A percentile compares a stretch with the other conserved stretches of the same genome.
phyloP scores from a whole-genome alignment of 1,284 basidiomycete genomes.

The Binderoboletus segoi region DNA sequence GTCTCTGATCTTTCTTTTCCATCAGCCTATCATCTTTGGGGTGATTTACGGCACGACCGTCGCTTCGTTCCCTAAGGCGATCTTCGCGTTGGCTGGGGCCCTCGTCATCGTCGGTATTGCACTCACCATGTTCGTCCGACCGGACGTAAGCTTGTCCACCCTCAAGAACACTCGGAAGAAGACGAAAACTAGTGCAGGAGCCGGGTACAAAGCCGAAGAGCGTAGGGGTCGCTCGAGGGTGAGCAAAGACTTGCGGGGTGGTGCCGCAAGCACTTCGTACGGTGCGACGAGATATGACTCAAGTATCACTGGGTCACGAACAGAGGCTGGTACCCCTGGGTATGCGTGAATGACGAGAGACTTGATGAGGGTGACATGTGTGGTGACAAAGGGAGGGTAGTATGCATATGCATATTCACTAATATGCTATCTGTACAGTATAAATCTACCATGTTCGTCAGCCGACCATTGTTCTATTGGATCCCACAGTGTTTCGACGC shows the following conservation, averaged over 20 bases:
- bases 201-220: constrained; percentile 29
- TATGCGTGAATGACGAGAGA: constrained; percentile 6
- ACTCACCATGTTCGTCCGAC: constrained; percentile 54
- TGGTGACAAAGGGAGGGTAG: background rate
- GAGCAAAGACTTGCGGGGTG: constrained; percentile 54
- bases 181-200: background rate
- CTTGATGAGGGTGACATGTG: background rate
- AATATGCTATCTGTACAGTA: constrained; percentile 12
- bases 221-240: constrained; percentile 55
- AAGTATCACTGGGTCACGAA: constrained; percentile 9
- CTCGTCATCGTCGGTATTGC: constrained; percentile 52
- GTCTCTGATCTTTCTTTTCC: constrained; percentile 3
- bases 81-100: constrained; percentile 60
- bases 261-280: constrained; percentile 27
- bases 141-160: constrained; percentile 32
- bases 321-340: constrained; percentile 7
- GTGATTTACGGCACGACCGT: constrained; percentile 69
- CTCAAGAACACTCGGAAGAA: constrained; percentile 13
- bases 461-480: background rate
- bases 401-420: constrained; percentile 21
- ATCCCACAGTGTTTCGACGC: background rate
- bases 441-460: background rate
- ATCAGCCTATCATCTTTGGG: constrained; percentile 70
- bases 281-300: constrained; percentile 10
- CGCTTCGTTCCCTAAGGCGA: constrained; percentile 62